phyloP scores from a whole-genome alignment of 371 early-diverging fungal genomes.

The Chytridium lagenaria region DNA sequence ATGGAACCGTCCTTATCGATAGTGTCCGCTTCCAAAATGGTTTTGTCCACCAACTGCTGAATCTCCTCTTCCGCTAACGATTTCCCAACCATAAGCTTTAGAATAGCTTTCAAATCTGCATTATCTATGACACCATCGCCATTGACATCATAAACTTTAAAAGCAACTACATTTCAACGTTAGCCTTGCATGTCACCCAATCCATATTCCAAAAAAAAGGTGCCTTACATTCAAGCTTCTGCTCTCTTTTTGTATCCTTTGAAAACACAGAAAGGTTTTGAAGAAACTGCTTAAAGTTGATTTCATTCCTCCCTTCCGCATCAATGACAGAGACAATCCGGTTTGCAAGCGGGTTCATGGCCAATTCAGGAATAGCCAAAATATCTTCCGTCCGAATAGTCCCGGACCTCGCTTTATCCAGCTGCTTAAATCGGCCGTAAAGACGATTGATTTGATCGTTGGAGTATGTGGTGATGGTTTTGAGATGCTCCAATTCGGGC shows the following conservation, averaged over 20 bases:
- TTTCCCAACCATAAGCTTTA: slow-evolving; percentile 53
- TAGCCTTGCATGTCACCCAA: not conserved
- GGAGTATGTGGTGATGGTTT: slow-evolving; percentile 34
- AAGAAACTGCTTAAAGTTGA: slow-evolving; percentile 50
- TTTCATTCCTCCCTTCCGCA: slow-evolving; percentile 40
- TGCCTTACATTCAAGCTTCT: slow-evolving; percentile 52
- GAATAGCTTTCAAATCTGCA: slow-evolving; percentile 45
- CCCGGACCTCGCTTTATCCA: slow-evolving; percentile 54
- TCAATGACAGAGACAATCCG: slow-evolving; percentile 51
- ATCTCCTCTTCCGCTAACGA: slow-evolving; percentile 45
- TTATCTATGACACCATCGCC: slow-evolving; percentile 48
- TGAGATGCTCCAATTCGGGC: slow-evolving; percentile 6
- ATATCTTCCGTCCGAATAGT: slow-evolving; percentile 46
- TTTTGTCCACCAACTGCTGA: slow-evolving; percentile 46
- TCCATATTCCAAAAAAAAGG: no score
- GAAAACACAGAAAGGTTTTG: slow-evolving; percentile 43
- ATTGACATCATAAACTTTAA: slow-evolving; percentile 56
- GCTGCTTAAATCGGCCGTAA: slow-evolving; percentile 50
- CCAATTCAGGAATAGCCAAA: slow-evolving; percentile 53
- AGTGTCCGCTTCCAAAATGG: slow-evolving; percentile 52
- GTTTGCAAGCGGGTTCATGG: slow-evolving; percentile 54
- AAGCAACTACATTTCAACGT: slow-evolving; percentile 42
- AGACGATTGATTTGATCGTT: slow-evolving; percentile 44
- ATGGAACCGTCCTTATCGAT: slow-evolving; percentile 53
- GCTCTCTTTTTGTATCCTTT: slow-evolving; percentile 43